These are phyloP conservation scores for Haplographium delicatum DNA, from an alignment of 495 filamentous ascomycete genomes.

Conservation along the genomic window DNA sequence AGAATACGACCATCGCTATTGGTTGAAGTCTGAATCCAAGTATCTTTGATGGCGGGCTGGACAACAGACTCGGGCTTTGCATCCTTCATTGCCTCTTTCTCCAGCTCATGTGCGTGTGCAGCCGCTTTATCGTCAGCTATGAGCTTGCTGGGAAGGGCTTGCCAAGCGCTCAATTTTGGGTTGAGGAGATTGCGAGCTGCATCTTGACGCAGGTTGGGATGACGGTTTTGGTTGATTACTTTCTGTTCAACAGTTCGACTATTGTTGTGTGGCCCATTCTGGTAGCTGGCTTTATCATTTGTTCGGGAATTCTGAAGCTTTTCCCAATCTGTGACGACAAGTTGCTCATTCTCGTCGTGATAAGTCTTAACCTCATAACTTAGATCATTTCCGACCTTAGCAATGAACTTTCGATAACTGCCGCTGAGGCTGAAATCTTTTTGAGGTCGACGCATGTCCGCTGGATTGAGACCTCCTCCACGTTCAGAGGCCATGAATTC, in stretches of 20 bases:
- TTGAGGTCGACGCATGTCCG: conserved; percentile 79
- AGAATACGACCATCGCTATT: conserved; percentile 10
- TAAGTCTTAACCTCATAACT: conserved; percentile 67
- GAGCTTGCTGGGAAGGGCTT: conserved; percentile 10
- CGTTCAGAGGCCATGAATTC: conserved; percentile 74
- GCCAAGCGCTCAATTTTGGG: conserved; percentile 16
- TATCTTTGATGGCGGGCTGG: conserved; percentile 18
- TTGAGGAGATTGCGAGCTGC: background rate
- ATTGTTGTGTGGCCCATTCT: background rate
- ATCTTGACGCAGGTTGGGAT: background rate
- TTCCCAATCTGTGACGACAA: conserved; percentile 81
- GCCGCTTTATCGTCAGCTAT: conserved; percentile 11
- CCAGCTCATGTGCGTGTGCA: conserved; percentile 9
- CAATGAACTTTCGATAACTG: conserved; percentile 78
- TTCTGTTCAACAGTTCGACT: background rate
- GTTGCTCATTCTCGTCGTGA: conserved; percentile 65
- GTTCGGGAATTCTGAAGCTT: conserved; percentile 27
- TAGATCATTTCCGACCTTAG: conserved; percentile 49
- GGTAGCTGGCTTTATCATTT: background rate
- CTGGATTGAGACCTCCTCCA: conserved; percentile 74
- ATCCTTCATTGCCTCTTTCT: conserved; percentile 2
- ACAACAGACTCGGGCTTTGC: background rate
- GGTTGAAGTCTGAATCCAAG: conserved; percentile 19
- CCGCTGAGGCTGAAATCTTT: conserved; percentile 87
- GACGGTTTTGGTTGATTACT: background rate